A percentile compares a stretch with the other conserved stretches of the same genome.
These are phyloP conservation scores for Onygenales sp. DNA, from an alignment of 2,329 filamentous ascomycete species.

Conservation along the genomic window DNA sequence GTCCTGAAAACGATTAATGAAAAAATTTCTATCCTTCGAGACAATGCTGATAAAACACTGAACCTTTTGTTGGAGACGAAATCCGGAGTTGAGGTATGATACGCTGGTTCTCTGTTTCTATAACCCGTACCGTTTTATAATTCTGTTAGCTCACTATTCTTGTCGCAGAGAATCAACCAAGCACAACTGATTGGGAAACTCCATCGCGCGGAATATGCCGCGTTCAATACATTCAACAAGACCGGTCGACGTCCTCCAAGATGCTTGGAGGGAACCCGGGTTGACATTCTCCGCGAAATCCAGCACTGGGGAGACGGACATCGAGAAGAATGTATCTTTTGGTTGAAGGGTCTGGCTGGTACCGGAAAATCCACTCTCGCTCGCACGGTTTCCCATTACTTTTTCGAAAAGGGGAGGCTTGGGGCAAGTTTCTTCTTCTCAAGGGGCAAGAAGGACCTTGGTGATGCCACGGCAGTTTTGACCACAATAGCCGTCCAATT, in stretches of 20 bases:
- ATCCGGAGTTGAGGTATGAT: neutral
- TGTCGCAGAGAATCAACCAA: neutral
- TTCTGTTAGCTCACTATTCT: neutral
- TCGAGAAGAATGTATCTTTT: constrained; percentile 17
- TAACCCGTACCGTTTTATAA: neutral
- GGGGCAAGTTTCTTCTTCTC: constrained; percentile 25
- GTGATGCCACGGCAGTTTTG: constrained; percentile 15
- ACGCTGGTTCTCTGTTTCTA: neutral
- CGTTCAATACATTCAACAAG: neutral
- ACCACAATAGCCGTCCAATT: constrained; percentile 20
- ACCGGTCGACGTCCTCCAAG: constrained; percentile 1
- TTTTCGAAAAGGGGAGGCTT: constrained; percentile 9
- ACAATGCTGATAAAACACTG: neutral
- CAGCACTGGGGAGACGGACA: constrained; percentile 10
- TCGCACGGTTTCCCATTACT: constrained; percentile 15
- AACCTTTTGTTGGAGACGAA: neutral
- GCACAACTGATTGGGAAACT: neutral
- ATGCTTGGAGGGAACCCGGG: constrained; percentile 15
- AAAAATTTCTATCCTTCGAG: neutral
- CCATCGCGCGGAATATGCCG: neutral
- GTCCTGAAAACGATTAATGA: neutral
- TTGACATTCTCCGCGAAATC: constrained; percentile 16
- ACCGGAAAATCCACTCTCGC: constrained; percentile 26
- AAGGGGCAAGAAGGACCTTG: constrained; percentile 11
- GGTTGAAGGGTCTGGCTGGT: constrained; percentile 24